Percentiles rank a stretch among this genome's conserved stretches.
Conservation (phyloP, 345 rosid genomes). For the Citropsis articulata region DNA sequence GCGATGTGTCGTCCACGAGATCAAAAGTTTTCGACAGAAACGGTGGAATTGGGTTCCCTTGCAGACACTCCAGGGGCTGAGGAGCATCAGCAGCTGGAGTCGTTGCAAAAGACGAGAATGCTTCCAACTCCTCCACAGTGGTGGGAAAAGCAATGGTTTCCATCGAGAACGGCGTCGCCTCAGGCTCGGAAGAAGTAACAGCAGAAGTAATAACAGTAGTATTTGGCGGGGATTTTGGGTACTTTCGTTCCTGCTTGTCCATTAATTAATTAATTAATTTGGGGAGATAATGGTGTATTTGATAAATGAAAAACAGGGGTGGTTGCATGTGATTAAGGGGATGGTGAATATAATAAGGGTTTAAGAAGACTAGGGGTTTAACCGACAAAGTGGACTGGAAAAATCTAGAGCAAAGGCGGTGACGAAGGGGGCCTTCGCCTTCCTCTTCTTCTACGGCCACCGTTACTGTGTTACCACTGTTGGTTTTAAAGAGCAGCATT, state of each 20-base stretch:
- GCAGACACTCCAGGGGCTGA: constrained; percentile 57
- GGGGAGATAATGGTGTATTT: not conserved
- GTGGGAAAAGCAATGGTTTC: constrained; percentile 9
- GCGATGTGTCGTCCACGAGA: constrained; percentile 68
- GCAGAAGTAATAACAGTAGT: constrained; percentile 3
- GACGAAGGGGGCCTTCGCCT: not conserved
- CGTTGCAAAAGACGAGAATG: constrained; percentile 11
- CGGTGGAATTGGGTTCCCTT: constrained; percentile 66
- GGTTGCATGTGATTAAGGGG: not conserved
- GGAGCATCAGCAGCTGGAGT: constrained; percentile 29
- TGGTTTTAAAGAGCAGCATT: constrained; percentile 5
- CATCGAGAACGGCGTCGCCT: constrained; percentile 6
- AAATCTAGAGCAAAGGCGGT: constrained; percentile 52
- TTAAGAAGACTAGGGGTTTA: not conserved
- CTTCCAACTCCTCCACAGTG: not conserved
- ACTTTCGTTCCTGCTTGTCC: constrained; percentile 21
- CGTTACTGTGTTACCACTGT: not conserved
- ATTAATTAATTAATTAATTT: not conserved
- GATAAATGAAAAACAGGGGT: not conserved
- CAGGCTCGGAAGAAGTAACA: constrained; percentile 18
- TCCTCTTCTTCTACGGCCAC: constrained; percentile 19
- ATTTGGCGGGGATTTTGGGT: constrained; percentile 25
- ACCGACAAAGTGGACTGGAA: constrained; percentile 53
- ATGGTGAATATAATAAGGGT: constrained; percentile 16
- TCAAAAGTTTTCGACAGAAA: constrained; percentile 85